A percentile compares a stretch with the other conserved stretches of the same genome.
Conservation (phyloP, 1,139 yeast species). For the Yamadazyma triangularis region DNA sequence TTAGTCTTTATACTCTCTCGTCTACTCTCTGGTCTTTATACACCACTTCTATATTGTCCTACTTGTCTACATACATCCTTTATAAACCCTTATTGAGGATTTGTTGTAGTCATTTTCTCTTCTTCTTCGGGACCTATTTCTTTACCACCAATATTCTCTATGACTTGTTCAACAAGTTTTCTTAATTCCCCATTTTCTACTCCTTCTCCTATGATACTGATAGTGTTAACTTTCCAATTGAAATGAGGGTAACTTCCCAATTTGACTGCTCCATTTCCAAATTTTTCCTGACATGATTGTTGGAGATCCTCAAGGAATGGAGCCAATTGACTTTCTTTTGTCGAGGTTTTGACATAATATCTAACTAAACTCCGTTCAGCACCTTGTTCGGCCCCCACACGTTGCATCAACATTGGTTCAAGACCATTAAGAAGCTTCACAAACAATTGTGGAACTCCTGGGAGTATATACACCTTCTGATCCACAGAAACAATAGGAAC, state of each 20-base stretch:
- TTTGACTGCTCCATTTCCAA: conserved; percentile 43
- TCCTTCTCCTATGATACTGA: conserved; percentile 60
- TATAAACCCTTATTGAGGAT: no score
- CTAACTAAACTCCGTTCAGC: no score
- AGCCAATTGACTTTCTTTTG: conserved; percentile 66
- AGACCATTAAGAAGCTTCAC: conserved; percentile 40
- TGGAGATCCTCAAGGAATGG: conserved; percentile 56
- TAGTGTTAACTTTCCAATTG: conserved; percentile 57
- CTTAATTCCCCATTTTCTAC: conserved; percentile 33
- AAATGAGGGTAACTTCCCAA: conserved; percentile 85
- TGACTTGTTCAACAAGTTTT: conserved; percentile 43
- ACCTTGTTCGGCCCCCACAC: conserved; percentile 15
- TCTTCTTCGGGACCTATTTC: conserved; percentile 57
- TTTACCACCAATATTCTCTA: conserved; percentile 35
- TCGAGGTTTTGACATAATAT: conserved; percentile 56
- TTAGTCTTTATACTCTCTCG: no score
- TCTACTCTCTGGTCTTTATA: no score
- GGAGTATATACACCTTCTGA: conserved; percentile 61
- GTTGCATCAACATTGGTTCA: conserved; percentile 23
- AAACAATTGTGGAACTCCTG: conserved; percentile 80
- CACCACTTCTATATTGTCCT: no score
- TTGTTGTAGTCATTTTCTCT: conserved; percentile 23
- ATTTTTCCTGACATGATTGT: conserved; percentile 31
- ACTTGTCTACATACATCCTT: no score
- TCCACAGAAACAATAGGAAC: conserved; percentile 74